These are phyloP conservation scores for Amanita muscaria DNA, from an alignment of 768 basidiomycete species.

Conservation along the genomic window DNA sequence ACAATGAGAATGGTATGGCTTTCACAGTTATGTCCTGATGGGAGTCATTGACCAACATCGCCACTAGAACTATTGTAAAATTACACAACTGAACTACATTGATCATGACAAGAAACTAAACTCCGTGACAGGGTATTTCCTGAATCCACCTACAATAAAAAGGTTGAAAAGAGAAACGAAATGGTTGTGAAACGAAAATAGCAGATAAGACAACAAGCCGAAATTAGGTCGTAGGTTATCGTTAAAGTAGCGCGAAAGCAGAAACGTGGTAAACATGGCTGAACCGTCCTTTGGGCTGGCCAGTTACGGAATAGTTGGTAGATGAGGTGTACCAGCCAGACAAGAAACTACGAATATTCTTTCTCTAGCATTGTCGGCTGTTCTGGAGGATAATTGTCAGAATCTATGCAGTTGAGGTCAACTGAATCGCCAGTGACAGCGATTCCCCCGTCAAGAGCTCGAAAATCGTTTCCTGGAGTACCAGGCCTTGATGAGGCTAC, in stretches of 20 bases:
- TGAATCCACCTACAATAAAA: conserved; percentile 1
- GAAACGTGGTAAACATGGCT: too few relatives aligned
- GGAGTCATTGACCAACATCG: background rate
- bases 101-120: too few relatives aligned
- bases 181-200: background rate
- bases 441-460: conserved; percentile 29
- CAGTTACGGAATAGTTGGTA: too few relatives aligned
- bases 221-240: too few relatives aligned
- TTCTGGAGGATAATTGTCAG: conserved; percentile 31
- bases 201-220: too few relatives aligned
- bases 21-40: too few relatives aligned
- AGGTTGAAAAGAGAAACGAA: background rate
- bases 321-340: too few relatives aligned
- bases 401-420: conserved; percentile 32
- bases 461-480: conserved; percentile 53
- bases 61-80: background rate
- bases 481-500: conserved; percentile 64
- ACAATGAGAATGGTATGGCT: conserved; percentile 23
- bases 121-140: conserved; percentile 5
- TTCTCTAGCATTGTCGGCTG: conserved; percentile 36
- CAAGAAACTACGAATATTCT: conserved; percentile 43
- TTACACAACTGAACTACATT: too few relatives aligned
- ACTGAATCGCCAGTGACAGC: conserved; percentile 33
- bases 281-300: too few relatives aligned
- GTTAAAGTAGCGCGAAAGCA: too few relatives aligned